A percentile compares a stretch with the other conserved stretches of the same genome.
phyloP scores from a whole-genome alignment of 352 stramenopile species.

The Peronosclerospora sorghi region DNA sequence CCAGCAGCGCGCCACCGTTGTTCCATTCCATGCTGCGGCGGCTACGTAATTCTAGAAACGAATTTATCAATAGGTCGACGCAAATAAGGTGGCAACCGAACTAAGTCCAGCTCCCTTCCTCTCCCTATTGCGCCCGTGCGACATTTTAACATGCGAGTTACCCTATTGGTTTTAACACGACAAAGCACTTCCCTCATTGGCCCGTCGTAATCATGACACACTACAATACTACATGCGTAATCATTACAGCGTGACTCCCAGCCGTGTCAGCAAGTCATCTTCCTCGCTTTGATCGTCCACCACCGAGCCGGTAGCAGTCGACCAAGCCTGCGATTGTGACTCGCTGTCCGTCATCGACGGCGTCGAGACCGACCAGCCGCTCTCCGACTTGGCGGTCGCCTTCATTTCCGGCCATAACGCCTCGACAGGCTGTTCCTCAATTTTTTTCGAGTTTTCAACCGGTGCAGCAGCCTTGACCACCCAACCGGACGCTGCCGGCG shows the following conservation, averaged over 20 bases:
- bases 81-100: too few relatives aligned
- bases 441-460: conserved; percentile 12
- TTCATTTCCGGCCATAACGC: conserved; percentile 22
- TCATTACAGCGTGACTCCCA: conserved; percentile 18
- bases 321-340: conserved; percentile 12
- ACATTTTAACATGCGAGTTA: too few relatives aligned
- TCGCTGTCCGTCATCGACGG: background rate
- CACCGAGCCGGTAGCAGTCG: background rate
- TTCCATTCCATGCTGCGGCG: conserved; percentile 22
- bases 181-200: too few relatives aligned
- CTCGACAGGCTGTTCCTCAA: conserved; percentile 21
- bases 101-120: too few relatives aligned
- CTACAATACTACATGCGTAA: too few relatives aligned
- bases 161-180: too few relatives aligned
- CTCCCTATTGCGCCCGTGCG: too few relatives aligned
- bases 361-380: conserved; percentile 9
- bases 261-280: conserved; percentile 16
- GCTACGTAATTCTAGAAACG: background rate
- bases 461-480: conserved; percentile 18
- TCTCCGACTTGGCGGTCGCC: conserved; percentile 7
- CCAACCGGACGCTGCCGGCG: conserved; percentile 19
- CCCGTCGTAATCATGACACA: conserved; percentile 3
- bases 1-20: conserved; percentile 29
- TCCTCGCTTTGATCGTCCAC: conserved; percentile 8
- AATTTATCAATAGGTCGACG: too few relatives aligned